Conservation (phyloP, 768 basidiomycete genomes). For the Leccinum pellstonianum region DNA sequence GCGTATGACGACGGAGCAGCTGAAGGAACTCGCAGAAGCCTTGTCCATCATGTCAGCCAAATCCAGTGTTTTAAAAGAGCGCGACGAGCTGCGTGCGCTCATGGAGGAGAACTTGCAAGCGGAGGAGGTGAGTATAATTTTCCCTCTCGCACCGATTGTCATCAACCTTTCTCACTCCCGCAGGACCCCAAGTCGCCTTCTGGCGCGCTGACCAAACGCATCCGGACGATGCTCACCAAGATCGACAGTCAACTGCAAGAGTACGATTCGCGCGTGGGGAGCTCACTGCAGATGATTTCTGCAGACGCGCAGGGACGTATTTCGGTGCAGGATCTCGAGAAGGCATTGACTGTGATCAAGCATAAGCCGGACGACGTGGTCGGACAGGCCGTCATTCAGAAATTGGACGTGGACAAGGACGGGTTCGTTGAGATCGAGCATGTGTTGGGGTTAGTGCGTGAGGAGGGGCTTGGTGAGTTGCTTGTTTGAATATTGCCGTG, state of each 20-base stretch:
- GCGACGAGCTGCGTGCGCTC: conserved; percentile 84
- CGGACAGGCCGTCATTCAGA: conserved; percentile 82
- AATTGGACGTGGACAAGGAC: conserved; percentile 94
- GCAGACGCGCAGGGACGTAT: conserved; percentile 87
- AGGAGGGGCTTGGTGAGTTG: conserved; percentile 76
- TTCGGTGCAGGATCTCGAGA: conserved; percentile 83
- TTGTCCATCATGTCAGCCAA: conserved; percentile 88
- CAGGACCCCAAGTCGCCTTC: conserved; percentile 79
- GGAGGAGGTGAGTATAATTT: conserved; percentile 60
- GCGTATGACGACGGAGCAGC: conserved; percentile 96
- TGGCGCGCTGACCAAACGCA: conserved; percentile 90
- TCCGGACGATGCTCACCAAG: conserved; percentile 93
- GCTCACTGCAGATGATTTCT: conserved; percentile 81
- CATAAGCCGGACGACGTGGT: conserved; percentile 90
- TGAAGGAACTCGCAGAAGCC: conserved; percentile 91
- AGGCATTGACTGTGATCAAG: conserved; percentile 89
- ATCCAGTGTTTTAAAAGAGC: conserved; percentile 93
- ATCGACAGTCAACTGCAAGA: conserved; percentile 89
- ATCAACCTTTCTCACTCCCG: neutral
- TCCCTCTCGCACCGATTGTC: neutral
- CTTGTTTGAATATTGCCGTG: neutral
- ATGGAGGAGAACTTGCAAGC: conserved; percentile 93
- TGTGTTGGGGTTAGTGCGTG: conserved; percentile 82
- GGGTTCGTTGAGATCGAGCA: conserved; percentile 95
- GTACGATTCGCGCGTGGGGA: conserved; percentile 87